Evolutionary conservation across 768 basidiomycete genomes (phyloP).

Genomic region (Hericium rajendrae): DNA sequence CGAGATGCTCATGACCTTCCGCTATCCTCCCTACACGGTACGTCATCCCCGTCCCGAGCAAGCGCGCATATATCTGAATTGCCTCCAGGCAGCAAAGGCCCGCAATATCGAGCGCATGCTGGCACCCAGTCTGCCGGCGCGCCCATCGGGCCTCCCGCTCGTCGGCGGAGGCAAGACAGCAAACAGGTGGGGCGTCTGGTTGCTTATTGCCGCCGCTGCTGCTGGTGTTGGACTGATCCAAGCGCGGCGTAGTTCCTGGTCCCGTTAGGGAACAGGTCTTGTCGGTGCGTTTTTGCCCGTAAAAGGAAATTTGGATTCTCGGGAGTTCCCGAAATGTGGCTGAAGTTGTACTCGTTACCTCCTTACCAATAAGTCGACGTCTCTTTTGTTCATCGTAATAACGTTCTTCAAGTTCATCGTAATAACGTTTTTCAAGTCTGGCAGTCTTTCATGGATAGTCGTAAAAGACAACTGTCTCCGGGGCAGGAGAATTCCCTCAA

Average conservation of each 20-base stretch:
- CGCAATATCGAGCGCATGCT: slow-evolving; percentile 21
- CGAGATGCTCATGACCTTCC: slow-evolving; percentile 22
- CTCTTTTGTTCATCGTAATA: too few species aligned
- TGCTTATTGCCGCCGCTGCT: slow-evolving; percentile 30
- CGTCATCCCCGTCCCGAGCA: slow-evolving; percentile 2
- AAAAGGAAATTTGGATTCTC: too few species aligned
- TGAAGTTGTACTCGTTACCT: too few species aligned
- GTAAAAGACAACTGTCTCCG: too few species aligned
- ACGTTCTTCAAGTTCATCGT: too few species aligned
- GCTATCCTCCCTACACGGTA: slow-evolving; percentile 32
- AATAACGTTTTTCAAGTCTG: too few species aligned
- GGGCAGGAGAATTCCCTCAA: too few species aligned
- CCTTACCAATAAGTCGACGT: too few species aligned
- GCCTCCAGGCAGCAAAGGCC: slow-evolving; percentile 14
- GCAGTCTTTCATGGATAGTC: too few species aligned
- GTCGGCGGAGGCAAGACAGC: slow-evolving; percentile 17
- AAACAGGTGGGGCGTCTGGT: slow-evolving; percentile 26
- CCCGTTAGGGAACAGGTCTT: too few species aligned
- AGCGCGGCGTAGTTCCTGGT: not conserved
- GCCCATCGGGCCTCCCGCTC: slow-evolving; percentile 33
- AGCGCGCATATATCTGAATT: not conserved
- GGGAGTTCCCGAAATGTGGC: too few species aligned
- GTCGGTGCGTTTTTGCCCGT: too few species aligned
- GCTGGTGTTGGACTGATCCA: slow-evolving; percentile 11
- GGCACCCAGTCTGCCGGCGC: slow-evolving; percentile 30